Evolutionary conservation across 1,284 basidiomycete species (phyloP).

Genomic region (Termitomyces sp.): DNA sequence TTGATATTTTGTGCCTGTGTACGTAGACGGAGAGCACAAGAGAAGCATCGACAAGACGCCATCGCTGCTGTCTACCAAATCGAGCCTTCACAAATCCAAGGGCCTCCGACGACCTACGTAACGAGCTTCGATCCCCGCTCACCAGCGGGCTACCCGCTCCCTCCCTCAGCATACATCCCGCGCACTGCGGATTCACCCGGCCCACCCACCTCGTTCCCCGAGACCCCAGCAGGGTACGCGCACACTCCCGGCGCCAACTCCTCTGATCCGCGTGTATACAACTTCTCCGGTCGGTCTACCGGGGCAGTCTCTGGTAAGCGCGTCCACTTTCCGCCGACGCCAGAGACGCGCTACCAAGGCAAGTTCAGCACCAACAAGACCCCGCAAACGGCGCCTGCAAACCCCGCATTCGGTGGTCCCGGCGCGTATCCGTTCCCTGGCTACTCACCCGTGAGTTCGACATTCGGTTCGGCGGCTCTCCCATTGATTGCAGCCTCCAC

Average conservation of each 20-base stretch:
- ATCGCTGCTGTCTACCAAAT: constrained; percentile 17
- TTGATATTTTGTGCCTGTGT: constrained; percentile 6
- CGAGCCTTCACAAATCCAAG: constrained; percentile 16
- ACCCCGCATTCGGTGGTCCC: constrained; percentile 1
- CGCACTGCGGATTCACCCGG: not conserved
- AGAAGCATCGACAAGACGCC: constrained; percentile 10
- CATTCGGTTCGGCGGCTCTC: not conserved
- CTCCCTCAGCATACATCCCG: constrained; percentile 7
- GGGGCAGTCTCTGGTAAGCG: constrained; percentile 1
- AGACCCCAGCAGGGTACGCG: constrained; percentile 14
- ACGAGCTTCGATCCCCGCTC: constrained; percentile 16
- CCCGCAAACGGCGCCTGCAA: constrained; percentile 17
- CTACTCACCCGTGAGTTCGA: constrained; percentile 17
- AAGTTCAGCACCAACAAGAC: constrained; percentile 10
- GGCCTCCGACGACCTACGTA: constrained; percentile 12
- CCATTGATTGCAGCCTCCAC: constrained; percentile 1
- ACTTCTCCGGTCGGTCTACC: constrained; percentile 2
- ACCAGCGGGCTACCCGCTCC: constrained; percentile 14
- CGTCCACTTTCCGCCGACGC: constrained; percentile 9
- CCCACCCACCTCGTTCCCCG: constrained; percentile 12
- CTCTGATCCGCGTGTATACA: not conserved
- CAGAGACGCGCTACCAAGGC: constrained; percentile 8
- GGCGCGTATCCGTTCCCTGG: constrained; percentile 17
- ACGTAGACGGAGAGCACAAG: not conserved
- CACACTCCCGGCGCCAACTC: constrained; percentile 9